Percentiles rank a stretch among this genome's conserved stretches.
Evolutionary conservation across 1,284 basidiomycete species (phyloP).

Genomic region (Microbotryum lychnidis-dioicae): DNA sequence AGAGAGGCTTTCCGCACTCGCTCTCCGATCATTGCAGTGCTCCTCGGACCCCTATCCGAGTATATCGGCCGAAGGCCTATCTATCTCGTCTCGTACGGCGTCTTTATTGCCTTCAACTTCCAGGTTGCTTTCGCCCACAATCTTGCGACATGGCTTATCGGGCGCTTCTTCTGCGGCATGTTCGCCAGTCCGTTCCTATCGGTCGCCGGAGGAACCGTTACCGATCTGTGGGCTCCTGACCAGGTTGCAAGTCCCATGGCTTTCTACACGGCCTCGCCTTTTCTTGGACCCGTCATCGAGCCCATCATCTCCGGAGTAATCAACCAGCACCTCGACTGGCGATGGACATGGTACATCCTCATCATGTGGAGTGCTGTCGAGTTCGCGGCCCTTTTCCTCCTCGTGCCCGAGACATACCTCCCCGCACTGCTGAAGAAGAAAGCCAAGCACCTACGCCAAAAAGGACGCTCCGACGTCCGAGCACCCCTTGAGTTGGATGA

Average conservation of each 20-base stretch:
- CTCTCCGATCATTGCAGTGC: conserved; percentile 2
- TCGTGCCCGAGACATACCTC: conserved; percentile 68
- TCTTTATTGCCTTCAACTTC: conserved; percentile 43
- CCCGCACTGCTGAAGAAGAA: conserved; percentile 56
- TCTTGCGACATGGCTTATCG: conserved; percentile 53
- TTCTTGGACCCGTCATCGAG: conserved; percentile 41
- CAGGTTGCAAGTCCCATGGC: conserved; percentile 70
- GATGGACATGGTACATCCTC: conserved; percentile 66
- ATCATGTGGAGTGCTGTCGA: conserved; percentile 48
- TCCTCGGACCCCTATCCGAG: conserved; percentile 32
- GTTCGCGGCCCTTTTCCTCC: conserved; percentile 36
- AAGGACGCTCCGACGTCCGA: conserved; percentile 49
- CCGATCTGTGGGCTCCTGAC: conserved; percentile 58
- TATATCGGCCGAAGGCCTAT: conserved; percentile 27
- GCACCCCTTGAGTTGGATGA: conserved; percentile 51
- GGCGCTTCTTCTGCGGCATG: conserved; percentile 63
- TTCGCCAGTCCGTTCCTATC: conserved; percentile 62
- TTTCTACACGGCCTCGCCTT: conserved; percentile 57
- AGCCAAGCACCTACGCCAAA: conserved; percentile 50
- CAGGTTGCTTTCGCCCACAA: conserved; percentile 59
- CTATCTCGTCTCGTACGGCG: conserved; percentile 27
- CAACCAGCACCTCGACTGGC: conserved; percentile 55
- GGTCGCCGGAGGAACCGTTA: conserved; percentile 67
- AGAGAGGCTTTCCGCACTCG: too few relatives aligned
- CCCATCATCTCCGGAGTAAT: conserved; percentile 30